Evolutionary conservation across 345 rosid species (phyloP), one percentile per base, ranked within the genome.

Genomic region (Corymbia maculata): DNA sequence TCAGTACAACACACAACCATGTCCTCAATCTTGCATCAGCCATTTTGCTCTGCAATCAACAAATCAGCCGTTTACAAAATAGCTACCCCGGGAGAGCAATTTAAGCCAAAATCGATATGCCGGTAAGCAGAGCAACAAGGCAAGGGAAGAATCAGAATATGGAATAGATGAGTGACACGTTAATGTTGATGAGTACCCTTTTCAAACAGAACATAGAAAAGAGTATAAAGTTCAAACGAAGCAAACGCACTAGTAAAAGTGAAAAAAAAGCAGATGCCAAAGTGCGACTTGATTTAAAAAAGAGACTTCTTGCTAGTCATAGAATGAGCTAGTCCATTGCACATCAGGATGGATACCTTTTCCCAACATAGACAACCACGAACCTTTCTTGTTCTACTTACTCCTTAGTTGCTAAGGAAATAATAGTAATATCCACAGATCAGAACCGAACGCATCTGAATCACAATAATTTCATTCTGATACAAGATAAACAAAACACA

Each of bases 11-110:
- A 86, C 87, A 86, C 82, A 92, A 88, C 92, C 95, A 94, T 87
- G 85, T 90, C 85, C 93, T 89, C 57, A 90, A 89, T 88, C 91
- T 93, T 66, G 90, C 88, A 64, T 86, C 92, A 84, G 88, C 91
- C 98, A 97, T 96, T 36, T 75, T 75, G 47, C 26, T 89, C 95
- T 95, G 94, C n/a, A 50, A 64, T 59, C 30, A 0, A 59, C 11
- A 26, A 59, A 26, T 59, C 2, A 13, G 68, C 26, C 68, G n/a
- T 57, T 22, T 57, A 24, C 51, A 22, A 4, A 57, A 32, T 36
- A 70, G 47, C 44, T 9, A 22, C 13, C 12, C 47, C 17, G 26
- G 47, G 47, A 36, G 36, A 75, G 49, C 82, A 42, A 75, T 36
- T 1, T 42, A 47, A 42, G 11, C 4, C 82, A 75, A 42, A 42